Conservation (phyloP, 108 stramenopile genomes). For the Pinguiococcus pyrenoidosus region DNA sequence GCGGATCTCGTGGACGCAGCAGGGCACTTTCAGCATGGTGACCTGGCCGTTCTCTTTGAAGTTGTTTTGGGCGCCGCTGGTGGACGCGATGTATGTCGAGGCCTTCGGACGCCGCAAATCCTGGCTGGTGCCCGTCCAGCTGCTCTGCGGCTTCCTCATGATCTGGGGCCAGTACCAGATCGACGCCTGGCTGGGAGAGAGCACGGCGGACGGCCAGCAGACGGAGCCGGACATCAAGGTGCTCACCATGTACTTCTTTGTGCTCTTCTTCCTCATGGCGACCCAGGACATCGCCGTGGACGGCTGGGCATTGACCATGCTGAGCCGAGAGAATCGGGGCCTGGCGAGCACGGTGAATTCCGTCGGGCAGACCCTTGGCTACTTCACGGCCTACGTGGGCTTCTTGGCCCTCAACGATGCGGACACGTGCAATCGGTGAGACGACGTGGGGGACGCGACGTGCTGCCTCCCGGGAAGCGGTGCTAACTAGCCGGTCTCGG, state of each 20-base stretch:
- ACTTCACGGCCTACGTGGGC: slow-evolving; percentile 82
- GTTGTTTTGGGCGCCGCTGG: slow-evolving; percentile 94
- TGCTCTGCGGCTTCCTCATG: slow-evolving; percentile 62
- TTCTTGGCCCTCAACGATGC: slow-evolving; percentile 86
- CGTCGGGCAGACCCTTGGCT: slow-evolving; percentile 94
- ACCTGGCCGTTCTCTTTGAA: slow-evolving; percentile 93
- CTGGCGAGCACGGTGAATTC: slow-evolving; percentile 83
- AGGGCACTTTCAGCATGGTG: slow-evolving; percentile 86
- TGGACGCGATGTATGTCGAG: slow-evolving; percentile 76
- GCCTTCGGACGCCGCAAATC: slow-evolving; percentile 83
- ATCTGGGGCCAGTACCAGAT: slow-evolving; percentile 15
- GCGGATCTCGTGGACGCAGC: slow-evolving; percentile 77
- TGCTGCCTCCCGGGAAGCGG: too few species aligned
- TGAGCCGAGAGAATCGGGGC: slow-evolving; percentile 79
- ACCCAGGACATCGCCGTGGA: slow-evolving; percentile 99
- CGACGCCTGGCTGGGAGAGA: slow-evolving; percentile 20
- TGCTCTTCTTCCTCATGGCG: slow-evolving; percentile 90
- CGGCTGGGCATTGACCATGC: slow-evolving; percentile 99
- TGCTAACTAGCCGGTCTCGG: too few species aligned
- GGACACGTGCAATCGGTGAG: slow-evolving; percentile 74
- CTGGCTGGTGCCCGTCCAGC: slow-evolving; percentile 93
- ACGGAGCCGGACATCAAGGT: slow-evolving; percentile 47
- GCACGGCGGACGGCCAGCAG: background rate
- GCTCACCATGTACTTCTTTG: slow-evolving; percentile 81
- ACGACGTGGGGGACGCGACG: too few species aligned